Conservation (phyloP, 805 yeast genomes). For the Kuraishia ogatae region DNA sequence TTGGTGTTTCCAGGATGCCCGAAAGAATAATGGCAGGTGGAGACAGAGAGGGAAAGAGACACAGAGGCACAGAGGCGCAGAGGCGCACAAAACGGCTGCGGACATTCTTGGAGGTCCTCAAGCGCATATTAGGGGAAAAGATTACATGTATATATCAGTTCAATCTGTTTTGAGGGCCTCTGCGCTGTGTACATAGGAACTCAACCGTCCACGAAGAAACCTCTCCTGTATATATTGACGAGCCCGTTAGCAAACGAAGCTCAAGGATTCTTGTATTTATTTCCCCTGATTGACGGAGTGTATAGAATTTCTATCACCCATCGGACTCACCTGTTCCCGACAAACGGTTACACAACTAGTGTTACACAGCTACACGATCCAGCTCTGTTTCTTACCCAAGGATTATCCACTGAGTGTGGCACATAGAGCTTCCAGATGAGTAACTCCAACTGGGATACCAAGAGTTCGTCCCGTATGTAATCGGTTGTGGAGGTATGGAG, state of each 20-base stretch:
- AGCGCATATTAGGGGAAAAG: not conserved
- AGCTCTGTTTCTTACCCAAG: not conserved
- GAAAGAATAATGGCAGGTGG: not conserved
- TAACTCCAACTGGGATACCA: not conserved
- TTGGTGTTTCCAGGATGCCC: not conserved
- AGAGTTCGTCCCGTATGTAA: constrained; percentile 1
- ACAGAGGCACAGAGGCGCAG: not conserved
- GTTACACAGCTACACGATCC: not conserved
- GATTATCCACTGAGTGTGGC: not conserved
- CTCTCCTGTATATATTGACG: not conserved
- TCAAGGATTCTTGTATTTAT: not conserved
- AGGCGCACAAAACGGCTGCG: not conserved
- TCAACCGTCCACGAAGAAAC: not conserved
- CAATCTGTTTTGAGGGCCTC: not conserved
- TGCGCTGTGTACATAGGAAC: not conserved
- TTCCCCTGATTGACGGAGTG: not conserved
- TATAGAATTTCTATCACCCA: not conserved
- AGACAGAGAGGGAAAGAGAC: not conserved
- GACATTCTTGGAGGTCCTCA: not conserved
- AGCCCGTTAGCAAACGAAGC: not conserved
- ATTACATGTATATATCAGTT: not conserved
- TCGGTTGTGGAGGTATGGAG: not conserved
- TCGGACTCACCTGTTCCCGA: not conserved
- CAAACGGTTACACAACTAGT: too few species aligned
- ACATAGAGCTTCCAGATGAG: not conserved